These are phyloP conservation scores for Vaccinium myrtillus DNA, from an alignment of 148 eudicot genomes.

Conservation along the genomic window DNA sequence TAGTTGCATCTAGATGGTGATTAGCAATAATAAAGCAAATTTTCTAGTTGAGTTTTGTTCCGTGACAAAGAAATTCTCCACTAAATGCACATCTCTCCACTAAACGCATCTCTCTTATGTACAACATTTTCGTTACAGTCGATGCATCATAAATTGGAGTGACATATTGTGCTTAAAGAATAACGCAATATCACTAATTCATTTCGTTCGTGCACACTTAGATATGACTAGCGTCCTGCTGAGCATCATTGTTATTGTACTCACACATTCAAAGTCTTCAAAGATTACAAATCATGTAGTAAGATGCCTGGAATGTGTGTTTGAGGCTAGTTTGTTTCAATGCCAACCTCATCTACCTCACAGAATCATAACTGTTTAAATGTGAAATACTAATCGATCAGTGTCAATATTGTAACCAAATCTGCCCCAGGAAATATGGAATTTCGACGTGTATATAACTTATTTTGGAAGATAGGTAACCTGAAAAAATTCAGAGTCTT, in stretches of 20 bases:
- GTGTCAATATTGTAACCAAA: neutral
- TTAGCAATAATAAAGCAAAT: conserved; percentile 16
- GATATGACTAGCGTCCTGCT: neutral
- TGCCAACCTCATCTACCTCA: neutral
- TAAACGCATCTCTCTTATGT: neutral
- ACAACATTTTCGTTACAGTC: neutral
- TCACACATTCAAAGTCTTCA: neutral
- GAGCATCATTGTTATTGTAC: neutral
- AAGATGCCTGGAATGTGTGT: neutral
- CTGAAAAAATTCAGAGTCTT: neutral
- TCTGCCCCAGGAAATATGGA: too few relatives aligned
- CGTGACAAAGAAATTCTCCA: conserved; percentile 19
- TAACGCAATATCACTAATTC: neutral
- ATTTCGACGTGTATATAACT: neutral
- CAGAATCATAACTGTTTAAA: neutral
- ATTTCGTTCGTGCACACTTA: neutral
- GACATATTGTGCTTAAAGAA: neutral
- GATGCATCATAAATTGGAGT: conserved; percentile 9
- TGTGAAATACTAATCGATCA: too few relatives aligned
- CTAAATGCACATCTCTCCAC: neutral
- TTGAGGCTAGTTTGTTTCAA: neutral
- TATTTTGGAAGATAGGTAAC: too few relatives aligned
- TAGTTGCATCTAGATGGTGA: conserved; percentile 14
- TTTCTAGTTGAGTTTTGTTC: conserved; percentile 12
- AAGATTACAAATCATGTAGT: too few relatives aligned